Evolutionary conservation across 2,329 filamentous ascomycete genomes (phyloP).

Genomic region (Ascomycota sp.): DNA sequence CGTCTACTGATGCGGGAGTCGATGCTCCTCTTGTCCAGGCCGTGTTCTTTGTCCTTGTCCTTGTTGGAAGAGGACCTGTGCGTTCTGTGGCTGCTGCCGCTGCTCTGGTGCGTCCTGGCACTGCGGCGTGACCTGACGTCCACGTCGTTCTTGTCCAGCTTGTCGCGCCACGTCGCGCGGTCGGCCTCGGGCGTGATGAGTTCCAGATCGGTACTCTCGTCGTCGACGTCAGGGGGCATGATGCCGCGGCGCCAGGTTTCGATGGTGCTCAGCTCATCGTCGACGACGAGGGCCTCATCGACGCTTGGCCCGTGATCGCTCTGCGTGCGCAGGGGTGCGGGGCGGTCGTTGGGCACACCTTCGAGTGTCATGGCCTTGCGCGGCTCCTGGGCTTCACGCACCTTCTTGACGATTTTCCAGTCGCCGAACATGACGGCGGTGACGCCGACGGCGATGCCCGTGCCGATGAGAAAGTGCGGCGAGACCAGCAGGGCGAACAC

Average conservation of each 20-base stretch:
- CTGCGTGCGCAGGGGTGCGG: constrained; percentile 8
- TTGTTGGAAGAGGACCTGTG: constrained; percentile 9
- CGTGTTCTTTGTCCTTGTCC: no score
- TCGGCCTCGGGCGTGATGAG: constrained; percentile 36
- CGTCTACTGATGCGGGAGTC: no score
- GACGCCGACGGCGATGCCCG: constrained; percentile 74
- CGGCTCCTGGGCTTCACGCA: constrained; percentile 25
- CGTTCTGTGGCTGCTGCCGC: constrained; percentile 1
- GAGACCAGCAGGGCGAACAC: constrained; percentile 73
- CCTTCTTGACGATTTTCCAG: constrained; percentile 90
- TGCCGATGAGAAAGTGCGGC: constrained; percentile 87
- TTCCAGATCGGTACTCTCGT: constrained; percentile 29
- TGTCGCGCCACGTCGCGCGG: constrained; percentile 19
- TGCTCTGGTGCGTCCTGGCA: constrained; percentile 9
- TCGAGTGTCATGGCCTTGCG: constrained; percentile 11
- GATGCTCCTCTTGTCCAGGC: no score
- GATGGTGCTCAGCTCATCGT: constrained; percentile 37
- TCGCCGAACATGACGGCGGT: constrained; percentile 91
- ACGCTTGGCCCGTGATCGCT: constrained; percentile 10
- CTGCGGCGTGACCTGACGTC: constrained; percentile 16
- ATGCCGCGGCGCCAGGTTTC: constrained; percentile 40
- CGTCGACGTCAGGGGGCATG: constrained; percentile 19
- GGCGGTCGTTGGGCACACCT: constrained; percentile 6
- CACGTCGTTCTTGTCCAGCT: constrained; percentile 13
- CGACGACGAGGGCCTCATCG: constrained; percentile 35